Conservation (phyloP, 805 yeast genomes). For the Candida sonorensis region DNA sequence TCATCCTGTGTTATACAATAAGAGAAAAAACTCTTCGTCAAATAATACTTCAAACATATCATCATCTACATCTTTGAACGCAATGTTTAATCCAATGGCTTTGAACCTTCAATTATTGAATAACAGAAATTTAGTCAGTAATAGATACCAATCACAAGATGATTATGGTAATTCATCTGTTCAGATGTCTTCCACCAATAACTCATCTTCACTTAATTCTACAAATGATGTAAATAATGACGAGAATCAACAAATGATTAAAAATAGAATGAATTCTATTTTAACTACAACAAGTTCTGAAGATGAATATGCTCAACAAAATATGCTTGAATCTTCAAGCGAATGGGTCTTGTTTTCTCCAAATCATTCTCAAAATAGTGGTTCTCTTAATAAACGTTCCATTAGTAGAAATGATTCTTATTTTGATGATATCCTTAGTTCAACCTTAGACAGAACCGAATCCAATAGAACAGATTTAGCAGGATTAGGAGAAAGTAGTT, state of each 20-base stretch:
- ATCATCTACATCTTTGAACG: constrained; percentile 11
- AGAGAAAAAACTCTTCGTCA: constrained; percentile 9
- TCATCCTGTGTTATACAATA: too few relatives aligned
- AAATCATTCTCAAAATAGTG: constrained; percentile 8
- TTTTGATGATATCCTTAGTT: constrained; percentile 21
- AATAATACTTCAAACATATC: constrained; percentile 13
- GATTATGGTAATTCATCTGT: too few relatives aligned
- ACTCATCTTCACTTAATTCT: neutral
- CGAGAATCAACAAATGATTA: neutral
- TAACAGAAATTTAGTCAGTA: neutral
- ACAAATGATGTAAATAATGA: neutral
- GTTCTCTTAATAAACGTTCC: constrained; percentile 4
- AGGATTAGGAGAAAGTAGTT: constrained; percentile 3
- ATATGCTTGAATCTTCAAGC: constrained; percentile 14
- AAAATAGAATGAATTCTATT: too few relatives aligned
- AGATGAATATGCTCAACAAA: neutral
- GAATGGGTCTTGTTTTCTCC: constrained; percentile 29
- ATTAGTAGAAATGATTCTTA: constrained; percentile 5
- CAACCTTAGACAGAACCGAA: constrained; percentile 14
- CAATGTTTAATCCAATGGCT: constrained; percentile 7
- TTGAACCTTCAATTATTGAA: constrained; percentile 8
- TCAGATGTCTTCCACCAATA: neutral
- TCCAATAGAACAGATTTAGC: too few relatives aligned
- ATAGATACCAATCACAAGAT: neutral
- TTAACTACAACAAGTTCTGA: neutral